These are phyloP conservation scores for Arxiozyma bovina DNA, from an alignment of 1,139 yeast genomes.

Conservation along the genomic window DNA sequence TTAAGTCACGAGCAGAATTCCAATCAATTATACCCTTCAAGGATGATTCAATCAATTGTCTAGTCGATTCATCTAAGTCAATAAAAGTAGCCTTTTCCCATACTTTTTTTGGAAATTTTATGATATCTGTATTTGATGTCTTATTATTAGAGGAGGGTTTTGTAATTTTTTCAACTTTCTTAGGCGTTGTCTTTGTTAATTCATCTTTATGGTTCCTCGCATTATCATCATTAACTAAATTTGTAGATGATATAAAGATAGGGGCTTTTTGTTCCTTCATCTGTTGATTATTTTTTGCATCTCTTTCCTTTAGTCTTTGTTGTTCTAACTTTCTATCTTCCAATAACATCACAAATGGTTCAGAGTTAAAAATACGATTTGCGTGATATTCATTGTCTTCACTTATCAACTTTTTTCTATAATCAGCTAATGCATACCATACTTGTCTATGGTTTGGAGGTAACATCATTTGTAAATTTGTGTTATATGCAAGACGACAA, in stretches of 20 bases:
- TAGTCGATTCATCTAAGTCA: constrained; percentile 32
- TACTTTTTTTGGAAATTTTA: constrained; percentile 46
- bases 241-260: constrained; percentile 18
- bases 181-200: background rate
- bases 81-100: constrained; percentile 57
- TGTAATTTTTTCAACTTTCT: background rate
- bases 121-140: constrained; percentile 6
- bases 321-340: constrained; percentile 43
- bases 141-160: background rate
- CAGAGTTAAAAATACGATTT: constrained; percentile 47
- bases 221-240: background rate
- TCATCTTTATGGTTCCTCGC: constrained; percentile 1
- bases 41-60: constrained; percentile 48
- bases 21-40: constrained; percentile 49
- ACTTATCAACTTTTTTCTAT: constrained; percentile 40
- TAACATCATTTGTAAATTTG: constrained; percentile 76
- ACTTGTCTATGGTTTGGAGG: constrained; percentile 73
- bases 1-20: constrained; percentile 31
- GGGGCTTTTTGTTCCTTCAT: constrained; percentile 32
- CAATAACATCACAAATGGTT: constrained; percentile 60
- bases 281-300: constrained; percentile 32
- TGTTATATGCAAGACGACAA: constrained; percentile 68
- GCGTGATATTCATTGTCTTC: constrained; percentile 40
- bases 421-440: constrained; percentile 65
- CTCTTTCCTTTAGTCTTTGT: constrained; percentile 39